Evolutionary conservation across 768 basidiomycete genomes (phyloP), one percentile per base, ranked within the genome.

Genomic region (Jaapia argillacea): DNA sequence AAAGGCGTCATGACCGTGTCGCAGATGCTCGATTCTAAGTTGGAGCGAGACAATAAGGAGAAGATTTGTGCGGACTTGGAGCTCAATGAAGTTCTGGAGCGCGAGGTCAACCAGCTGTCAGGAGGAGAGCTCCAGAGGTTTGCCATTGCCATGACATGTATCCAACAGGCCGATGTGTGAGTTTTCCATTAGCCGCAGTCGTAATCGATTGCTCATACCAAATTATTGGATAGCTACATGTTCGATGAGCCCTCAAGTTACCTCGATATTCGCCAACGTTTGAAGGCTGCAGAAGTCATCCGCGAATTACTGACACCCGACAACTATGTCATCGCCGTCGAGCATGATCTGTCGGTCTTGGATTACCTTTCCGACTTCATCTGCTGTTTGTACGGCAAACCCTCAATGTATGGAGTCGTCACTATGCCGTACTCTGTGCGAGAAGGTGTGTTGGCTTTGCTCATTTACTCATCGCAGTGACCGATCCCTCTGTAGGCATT

Each of bases 181-280:
- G 90, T 70, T 31, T 5, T 39, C 22, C 31, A 5, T 18, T 25
- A 16, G 20, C 35, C 35, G 44, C 43, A 37, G 20, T 44, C 21
- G 20, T 46, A 37, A 24, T 24, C 24, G 24, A 12, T 16, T 41
- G 25, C 3, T 18, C 5, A 27, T 14, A 16, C 7, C 37, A 39
- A 42, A 20, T 47, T 52, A 37, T 42, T 51, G 5, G 16, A 13
- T 13, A 45, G 47, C 20, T 96, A 96, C 70, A 97, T 97, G 92
- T 97, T 97, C 58, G 92, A 98, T 68, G 96, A 98, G 59, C 96
- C 96, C 13, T 98, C 94, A 24, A 90, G 86, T 70, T 99, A 98
- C 60, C 76, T 99, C 51, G 96, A 99, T 70, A 77, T 98, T 65
- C 88, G 78, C 63, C 96, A 99, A 62, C 86, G 96, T 56, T 66